phyloP scores from a whole-genome alignment of 192 early-diverging fungal species.

The Backusella sp. region DNA sequence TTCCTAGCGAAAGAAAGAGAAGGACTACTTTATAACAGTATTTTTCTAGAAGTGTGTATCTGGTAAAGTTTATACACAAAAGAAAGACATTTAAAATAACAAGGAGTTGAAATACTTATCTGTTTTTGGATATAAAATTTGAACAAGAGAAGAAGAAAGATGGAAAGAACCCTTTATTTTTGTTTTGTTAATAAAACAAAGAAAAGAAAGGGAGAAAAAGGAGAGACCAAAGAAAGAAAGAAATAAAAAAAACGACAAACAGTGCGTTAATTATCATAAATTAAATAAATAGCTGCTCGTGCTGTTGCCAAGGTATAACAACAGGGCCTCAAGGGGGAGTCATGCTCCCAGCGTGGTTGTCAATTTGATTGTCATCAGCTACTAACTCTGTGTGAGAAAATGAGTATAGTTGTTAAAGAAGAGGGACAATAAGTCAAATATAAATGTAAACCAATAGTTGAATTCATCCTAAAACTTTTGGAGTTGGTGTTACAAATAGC shows the following conservation, averaged over 20 bases:
- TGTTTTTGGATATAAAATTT: not conserved
- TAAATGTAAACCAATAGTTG: no score
- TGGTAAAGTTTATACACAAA: no score
- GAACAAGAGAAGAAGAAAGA: not conserved
- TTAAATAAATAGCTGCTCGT: constrained; percentile 4
- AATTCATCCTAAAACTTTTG: no score
- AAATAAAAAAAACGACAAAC: not conserved
- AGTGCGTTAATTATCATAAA: not conserved
- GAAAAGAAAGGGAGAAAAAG: not conserved
- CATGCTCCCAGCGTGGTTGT: constrained; percentile 50
- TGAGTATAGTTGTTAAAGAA: not conserved
- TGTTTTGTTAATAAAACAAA: constrained; percentile 8
- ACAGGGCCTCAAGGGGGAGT: constrained; percentile 15
- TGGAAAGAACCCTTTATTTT: not conserved
- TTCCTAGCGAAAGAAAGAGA: not conserved
- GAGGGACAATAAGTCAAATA: not conserved
- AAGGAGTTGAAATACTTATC: not conserved
- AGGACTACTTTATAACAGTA: no score
- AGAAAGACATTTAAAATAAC: not conserved
- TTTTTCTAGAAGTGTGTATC: not conserved
- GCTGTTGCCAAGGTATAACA: constrained; percentile 29
- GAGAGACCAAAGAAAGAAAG: not conserved
- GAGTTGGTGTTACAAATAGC: no score
- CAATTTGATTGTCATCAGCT: constrained; percentile 83
- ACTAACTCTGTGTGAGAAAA: constrained; percentile 53